Base-by-base conservation (phyloP, 352 stramenopile genomes). In the Globisporangium cylindrosporum region DNA sequence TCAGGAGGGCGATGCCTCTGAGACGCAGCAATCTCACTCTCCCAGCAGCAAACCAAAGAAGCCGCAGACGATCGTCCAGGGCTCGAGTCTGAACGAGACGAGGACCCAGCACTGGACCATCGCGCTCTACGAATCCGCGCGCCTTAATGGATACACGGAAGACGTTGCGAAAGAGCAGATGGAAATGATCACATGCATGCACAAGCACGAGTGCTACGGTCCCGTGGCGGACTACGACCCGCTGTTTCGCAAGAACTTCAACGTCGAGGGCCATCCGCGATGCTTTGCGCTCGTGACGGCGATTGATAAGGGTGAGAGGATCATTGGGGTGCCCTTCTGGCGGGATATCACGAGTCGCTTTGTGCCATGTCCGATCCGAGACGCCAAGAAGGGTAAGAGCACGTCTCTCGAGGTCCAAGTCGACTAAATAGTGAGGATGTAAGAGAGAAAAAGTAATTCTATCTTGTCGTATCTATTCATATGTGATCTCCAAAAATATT, bases 291-390 rank as follows among this genome's bases (percentile, higher is more conserved):
- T 85, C 7, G 15, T 89, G 27, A 51, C 83, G 18, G 62, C 75
- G 22, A 43, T 88, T 25, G 64, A 73, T 20, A 41, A 32, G 4
- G 80, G 77, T 20, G 57, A 81, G 4, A 73, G 64, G 3, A 70
- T 88, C 1, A 86, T 88, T 46, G 81, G 81, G 12, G 75, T 88
- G 5, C 79, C 81, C 6, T 57, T 75, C 27, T 90, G 77, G 79
- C 78, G 73, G 15, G 22, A 64, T 4, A 84, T 86, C 57, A 80
- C 77, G 10, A 58, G 29, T 22, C 34, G 34, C 34, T 41, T 41
- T 12, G 34, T 41, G 34, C 34, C 34, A 12, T 41, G 34, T 15
- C 34, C 34, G 12, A 41, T 12, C 8, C 9, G 9, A 14, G 34
- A 41, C 34, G 9, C 34, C 34, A 41, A 41, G 34, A 41, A 41